Percentiles rank a stretch among this genome's conserved stretches.
Evolutionary conservation across 208 protist species (phyloP).

Genomic region (Borovskyia barvae): DNA sequence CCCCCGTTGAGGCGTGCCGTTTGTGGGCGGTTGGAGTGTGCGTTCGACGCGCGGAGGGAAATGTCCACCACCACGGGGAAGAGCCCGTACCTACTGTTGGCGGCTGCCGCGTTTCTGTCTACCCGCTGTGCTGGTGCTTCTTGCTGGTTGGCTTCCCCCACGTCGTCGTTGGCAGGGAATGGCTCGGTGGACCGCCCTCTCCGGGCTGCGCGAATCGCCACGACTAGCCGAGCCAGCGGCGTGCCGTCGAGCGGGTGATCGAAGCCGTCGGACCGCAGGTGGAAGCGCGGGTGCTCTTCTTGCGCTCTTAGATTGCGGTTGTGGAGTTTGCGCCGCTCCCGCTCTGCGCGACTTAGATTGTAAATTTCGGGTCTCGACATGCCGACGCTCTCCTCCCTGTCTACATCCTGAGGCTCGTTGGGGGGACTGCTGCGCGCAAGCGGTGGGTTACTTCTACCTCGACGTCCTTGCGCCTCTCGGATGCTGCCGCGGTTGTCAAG

Average conservation of each 20-base stretch:
- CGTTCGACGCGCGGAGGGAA: background rate
- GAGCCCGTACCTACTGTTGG: background rate
- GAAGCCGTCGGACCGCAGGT: background rate
- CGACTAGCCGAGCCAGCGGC: slow-evolving; percentile 1
- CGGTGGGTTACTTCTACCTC: too few relatives aligned
- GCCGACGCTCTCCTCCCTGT: too few relatives aligned
- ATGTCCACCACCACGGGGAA: slow-evolving; percentile 3
- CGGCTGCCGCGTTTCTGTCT: background rate
- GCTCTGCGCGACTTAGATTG: slow-evolving; percentile 9
- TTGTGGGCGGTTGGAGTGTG: too few relatives aligned
- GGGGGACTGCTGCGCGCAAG: too few relatives aligned
- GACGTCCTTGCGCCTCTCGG: background rate
- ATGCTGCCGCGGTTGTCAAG: too few relatives aligned
- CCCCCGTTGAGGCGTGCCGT: too few relatives aligned
- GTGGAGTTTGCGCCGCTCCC: slow-evolving; percentile 4
- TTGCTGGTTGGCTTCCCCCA: background rate
- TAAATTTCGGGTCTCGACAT: slow-evolving; percentile 5
- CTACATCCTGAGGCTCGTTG: too few relatives aligned
- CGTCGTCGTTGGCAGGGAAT: background rate
- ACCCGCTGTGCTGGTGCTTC: background rate
- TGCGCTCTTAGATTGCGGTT: slow-evolving; percentile 5
- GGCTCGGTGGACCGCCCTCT: background rate
- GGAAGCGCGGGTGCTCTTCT: slow-evolving; percentile 1
- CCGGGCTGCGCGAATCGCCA: background rate
- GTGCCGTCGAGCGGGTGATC: slow-evolving; percentile 4